Evolutionary conservation across 2,329 filamentous ascomycete species (phyloP).

Genomic region (Hypoxylon sp.): DNA sequence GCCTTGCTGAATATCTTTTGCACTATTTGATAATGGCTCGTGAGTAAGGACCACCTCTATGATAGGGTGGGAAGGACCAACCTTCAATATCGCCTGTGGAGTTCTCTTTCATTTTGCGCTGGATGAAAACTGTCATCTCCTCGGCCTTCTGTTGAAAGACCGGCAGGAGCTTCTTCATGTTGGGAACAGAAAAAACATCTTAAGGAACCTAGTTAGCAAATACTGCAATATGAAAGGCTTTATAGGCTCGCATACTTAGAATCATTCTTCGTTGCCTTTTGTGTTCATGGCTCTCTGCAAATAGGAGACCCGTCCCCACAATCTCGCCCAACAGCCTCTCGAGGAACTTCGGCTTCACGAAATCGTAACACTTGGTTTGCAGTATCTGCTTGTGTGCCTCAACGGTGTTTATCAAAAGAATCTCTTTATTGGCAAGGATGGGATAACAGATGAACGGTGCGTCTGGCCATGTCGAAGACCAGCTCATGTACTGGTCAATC

Average conservation of each 20-base stretch:
- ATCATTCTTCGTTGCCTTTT: conserved; percentile 55
- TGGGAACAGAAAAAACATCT: conserved; percentile 55
- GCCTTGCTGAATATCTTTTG: conserved; percentile 50
- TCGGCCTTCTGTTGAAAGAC: conserved; percentile 56
- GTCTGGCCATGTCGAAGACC: conserved; percentile 48
- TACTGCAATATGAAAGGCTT: too few relatives aligned
- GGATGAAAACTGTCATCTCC: conserved; percentile 50
- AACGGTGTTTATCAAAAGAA: conserved; percentile 50
- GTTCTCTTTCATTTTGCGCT: conserved; percentile 44
- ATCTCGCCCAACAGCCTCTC: conserved; percentile 49
- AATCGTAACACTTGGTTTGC: conserved; percentile 52
- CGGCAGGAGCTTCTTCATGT: conserved; percentile 57
- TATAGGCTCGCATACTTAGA: conserved; percentile 41
- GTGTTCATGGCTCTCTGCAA: conserved; percentile 57
- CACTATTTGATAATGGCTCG: conserved; percentile 43
- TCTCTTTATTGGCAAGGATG: conserved; percentile 49
- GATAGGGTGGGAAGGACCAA: conserved; percentile 12
- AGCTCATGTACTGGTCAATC: conserved; percentile 45
- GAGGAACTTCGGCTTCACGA: conserved; percentile 54
- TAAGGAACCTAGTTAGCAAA: not conserved
- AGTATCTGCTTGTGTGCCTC: conserved; percentile 52
- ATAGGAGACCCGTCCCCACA: conserved; percentile 55
- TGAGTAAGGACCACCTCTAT: not conserved
- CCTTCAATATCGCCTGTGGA: conserved; percentile 34
- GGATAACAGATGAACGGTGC: conserved; percentile 51